These are phyloP conservation scores for Meripilus lineatus DNA, from an alignment of 1,284 basidiomycete species.

Conservation along the genomic window DNA sequence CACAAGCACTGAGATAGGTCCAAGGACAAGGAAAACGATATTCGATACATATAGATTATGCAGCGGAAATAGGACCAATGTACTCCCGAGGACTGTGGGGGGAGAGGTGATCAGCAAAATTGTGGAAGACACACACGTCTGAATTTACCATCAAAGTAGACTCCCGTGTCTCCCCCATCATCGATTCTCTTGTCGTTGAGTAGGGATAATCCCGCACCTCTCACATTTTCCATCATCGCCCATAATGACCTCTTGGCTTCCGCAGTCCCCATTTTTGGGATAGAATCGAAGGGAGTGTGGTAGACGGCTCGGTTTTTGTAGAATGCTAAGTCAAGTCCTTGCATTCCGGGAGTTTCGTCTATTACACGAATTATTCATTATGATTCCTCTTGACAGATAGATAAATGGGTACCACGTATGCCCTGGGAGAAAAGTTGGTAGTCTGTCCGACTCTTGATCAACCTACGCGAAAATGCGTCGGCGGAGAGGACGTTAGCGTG, in stretches of 20 bases:
- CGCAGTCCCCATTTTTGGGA: conserved; percentile 42
- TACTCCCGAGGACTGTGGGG: conserved; percentile 52
- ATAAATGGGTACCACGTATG: conserved; percentile 14
- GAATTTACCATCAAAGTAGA: conserved; percentile 71
- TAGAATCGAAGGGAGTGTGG: conserved; percentile 63
- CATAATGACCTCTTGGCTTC: conserved; percentile 55
- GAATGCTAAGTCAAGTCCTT: conserved; percentile 69
- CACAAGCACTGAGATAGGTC: conserved; percentile 49
- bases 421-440: conserved; percentile 49
- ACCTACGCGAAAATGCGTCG: conserved; percentile 56
- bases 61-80: conserved; percentile 51
- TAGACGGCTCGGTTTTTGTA: conserved; percentile 64
- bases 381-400: background rate
- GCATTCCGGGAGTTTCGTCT: conserved; percentile 36
- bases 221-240: conserved; percentile 66
- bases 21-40: conserved; percentile 53
- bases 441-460: conserved; percentile 63
- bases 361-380: background rate
- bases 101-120: conserved; percentile 6
- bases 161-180: conserved; percentile 31
- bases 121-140: no score
- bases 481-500: conserved; percentile 62
- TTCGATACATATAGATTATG: conserved; percentile 49
- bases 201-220: conserved; percentile 49
- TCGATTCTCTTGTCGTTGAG: conserved; percentile 35